Base-by-base conservation (phyloP, 2,329 filamentous ascomycete genomes). In the Neoarthrinium moseri region DNA sequence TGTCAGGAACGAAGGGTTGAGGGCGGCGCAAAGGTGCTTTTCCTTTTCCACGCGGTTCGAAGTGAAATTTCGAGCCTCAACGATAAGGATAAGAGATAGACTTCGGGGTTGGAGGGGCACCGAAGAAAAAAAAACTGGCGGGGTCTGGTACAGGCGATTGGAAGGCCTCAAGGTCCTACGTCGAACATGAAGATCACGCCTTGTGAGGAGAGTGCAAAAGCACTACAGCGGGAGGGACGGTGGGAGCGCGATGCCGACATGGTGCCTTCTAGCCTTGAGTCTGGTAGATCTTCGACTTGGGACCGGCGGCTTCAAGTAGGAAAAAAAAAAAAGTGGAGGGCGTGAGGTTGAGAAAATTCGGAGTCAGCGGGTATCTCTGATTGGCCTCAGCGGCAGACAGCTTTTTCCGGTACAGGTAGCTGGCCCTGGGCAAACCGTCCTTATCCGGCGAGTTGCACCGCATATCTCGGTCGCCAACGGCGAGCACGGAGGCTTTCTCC, bases 81-180 rank as follows among this genome's bases (percentile, higher is more conserved):
- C 26, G 43, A 45, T 45, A 45, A 45, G 43, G 43, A 45, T 45
- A 45, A 45, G 24, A n/a, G n/a, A 32, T 13, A 22, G 32, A 22
- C 17, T n/a, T 20, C 30, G 22, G 32, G 22, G 23, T 39, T 15
- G 43, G 18, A 15, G 17, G 34, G 27, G 17, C 11, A 20, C 33
- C 33, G 20, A 15, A 36, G 33, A 10, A 20, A 22, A 17, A 34
- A 27, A 18, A 35, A 26, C 15, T 26, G 10, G 20, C 27, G 41
- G 41, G 18, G 24, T 42, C 18, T 17, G n/a, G n/a, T n/a, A n/a
- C n/a, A n/a, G n/a, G 5, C n/a, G 34, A 15, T 21, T 36, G n/a
- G 18, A 20, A 12, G 5, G 12, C 5, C 17, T 41, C 39, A 43
- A n/a, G 39, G 39, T 7, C 39, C 39, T 8, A 5, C 15, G 26